Conservation (phyloP, 108 stramenopile species). For the Cyclotella baltica region DNA sequence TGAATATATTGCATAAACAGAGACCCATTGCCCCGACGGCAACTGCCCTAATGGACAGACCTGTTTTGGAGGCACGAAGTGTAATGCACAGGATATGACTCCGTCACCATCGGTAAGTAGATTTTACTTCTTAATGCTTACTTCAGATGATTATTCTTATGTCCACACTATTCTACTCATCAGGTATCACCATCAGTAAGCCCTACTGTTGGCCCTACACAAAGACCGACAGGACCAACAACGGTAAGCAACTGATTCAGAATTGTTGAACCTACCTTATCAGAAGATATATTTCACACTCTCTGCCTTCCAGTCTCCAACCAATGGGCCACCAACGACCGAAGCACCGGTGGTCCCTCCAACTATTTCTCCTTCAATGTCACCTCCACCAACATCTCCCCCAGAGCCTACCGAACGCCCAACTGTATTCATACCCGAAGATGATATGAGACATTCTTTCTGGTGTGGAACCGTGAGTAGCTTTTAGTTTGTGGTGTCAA, state of each 20-base stretch:
- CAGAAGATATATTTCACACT: not conserved
- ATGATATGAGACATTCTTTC: slow-evolving; percentile 48
- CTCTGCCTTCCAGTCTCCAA: not conserved
- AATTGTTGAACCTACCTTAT: not conserved
- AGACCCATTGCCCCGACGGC: slow-evolving; percentile 46
- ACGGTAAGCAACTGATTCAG: not conserved
- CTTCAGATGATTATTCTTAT: no score
- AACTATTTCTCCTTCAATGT: not conserved
- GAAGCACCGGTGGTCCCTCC: slow-evolving; percentile 21
- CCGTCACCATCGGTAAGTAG: slow-evolving; percentile 19
- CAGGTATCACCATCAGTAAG: slow-evolving; percentile 4
- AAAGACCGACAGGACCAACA: slow-evolving; percentile 16
- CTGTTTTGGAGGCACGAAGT: slow-evolving; percentile 47
- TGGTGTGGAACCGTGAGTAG: slow-evolving; percentile 41
- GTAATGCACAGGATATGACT: slow-evolving; percentile 48
- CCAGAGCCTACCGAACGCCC: slow-evolving; percentile 23
- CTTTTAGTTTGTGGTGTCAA: not conserved
- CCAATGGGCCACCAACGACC: slow-evolving; percentile 19
- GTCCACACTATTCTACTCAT: no score
- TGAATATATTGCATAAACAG: not conserved
- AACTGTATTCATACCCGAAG: slow-evolving; percentile 32
- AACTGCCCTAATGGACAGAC: slow-evolving; percentile 31
- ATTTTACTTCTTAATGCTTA: no score
- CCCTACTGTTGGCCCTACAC: slow-evolving; percentile 33
- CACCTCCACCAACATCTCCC: slow-evolving; percentile 6